Evolutionary conservation across 1,284 basidiomycete species (phyloP).

Genomic region (Mixia osmundae): DNA sequence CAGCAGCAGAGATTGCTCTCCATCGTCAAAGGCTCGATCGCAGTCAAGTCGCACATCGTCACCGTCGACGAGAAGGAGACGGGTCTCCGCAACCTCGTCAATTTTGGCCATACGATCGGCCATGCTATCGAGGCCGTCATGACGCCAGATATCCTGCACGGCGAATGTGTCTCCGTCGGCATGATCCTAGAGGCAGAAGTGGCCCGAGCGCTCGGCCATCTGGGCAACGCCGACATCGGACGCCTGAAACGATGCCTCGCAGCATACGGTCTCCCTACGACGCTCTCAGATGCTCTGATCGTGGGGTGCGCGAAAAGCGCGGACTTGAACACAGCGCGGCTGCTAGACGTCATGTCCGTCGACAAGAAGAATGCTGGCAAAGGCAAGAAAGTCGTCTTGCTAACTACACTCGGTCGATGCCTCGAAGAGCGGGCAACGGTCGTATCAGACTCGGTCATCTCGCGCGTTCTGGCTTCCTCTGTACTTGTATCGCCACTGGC

Average conservation of each 20-base stretch:
- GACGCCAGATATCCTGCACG: conserved; percentile 72
- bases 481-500: conserved; percentile 37
- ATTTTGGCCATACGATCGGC: conserved; percentile 88
- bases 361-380: conserved; percentile 91
- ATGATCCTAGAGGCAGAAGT: conserved; percentile 88
- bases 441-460: conserved; percentile 55
- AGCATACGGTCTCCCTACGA: conserved; percentile 64
- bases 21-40: conserved; percentile 18
- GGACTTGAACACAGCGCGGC: conserved; percentile 48
- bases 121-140: conserved; percentile 87
- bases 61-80: conserved; percentile 87
- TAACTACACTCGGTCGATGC: conserved; percentile 73
- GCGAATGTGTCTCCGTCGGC: conserved; percentile 75
- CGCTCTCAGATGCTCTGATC: conserved; percentile 49
- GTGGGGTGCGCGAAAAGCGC: conserved; percentile 43
- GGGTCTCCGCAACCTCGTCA: conserved; percentile 82
- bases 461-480: conserved; percentile 52
- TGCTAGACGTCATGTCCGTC: conserved; percentile 74
- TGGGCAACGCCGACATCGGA: conserved; percentile 70
- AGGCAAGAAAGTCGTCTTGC: conserved; percentile 80
- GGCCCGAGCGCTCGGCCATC: conserved; percentile 57
- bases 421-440: conserved; percentile 76
- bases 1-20: conserved; percentile 27
- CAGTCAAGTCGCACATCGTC: conserved; percentile 65
- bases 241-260: conserved; percentile 59